A percentile compares a stretch with the other conserved stretches of the same genome.
Conservation (phyloP, 164 flowering plant species). For the Stephania japonica region DNA sequence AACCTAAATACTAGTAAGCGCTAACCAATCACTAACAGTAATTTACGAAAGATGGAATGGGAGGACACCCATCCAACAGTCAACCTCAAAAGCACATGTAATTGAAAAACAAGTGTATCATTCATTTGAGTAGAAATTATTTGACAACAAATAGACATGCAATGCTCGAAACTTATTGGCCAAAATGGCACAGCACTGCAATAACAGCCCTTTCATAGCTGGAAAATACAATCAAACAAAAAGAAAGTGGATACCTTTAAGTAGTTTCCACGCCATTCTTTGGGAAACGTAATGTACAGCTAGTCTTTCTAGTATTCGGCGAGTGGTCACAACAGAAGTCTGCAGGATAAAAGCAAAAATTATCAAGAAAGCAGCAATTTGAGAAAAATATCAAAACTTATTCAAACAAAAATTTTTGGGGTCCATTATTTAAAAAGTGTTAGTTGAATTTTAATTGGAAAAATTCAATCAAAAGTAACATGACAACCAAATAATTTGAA, state of each 20-base stretch:
- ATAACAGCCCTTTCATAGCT: not conserved
- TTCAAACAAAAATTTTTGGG: not conserved
- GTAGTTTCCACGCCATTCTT: slow-evolving; percentile 91
- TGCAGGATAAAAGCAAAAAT: slow-evolving; percentile 23
- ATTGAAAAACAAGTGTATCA: not conserved
- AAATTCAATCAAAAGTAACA: too few relatives aligned
- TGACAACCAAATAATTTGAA: too few relatives aligned
- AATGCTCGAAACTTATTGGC: not conserved
- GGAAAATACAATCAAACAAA: not conserved
- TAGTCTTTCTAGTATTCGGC: slow-evolving; percentile 81
- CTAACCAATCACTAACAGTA: not conserved
- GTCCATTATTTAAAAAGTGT: too few relatives aligned
- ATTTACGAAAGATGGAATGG: not conserved
- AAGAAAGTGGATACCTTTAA: slow-evolving; percentile 54
- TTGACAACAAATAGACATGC: not conserved
- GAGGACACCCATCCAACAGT: not conserved
- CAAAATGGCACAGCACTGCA: not conserved
- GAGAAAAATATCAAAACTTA: not conserved
- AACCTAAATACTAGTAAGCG: not conserved
- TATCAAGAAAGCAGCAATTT: not conserved
- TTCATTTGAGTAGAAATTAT: not conserved
- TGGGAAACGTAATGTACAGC: slow-evolving; percentile 73
- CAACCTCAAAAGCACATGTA: not conserved
- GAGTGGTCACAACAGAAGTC: slow-evolving; percentile 82
- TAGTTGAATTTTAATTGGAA: too few relatives aligned